These are phyloP conservation scores for Dendrocalamus latiflorus DNA, from an alignment of 202 grass and related monocot species.

Conservation along the genomic window DNA sequence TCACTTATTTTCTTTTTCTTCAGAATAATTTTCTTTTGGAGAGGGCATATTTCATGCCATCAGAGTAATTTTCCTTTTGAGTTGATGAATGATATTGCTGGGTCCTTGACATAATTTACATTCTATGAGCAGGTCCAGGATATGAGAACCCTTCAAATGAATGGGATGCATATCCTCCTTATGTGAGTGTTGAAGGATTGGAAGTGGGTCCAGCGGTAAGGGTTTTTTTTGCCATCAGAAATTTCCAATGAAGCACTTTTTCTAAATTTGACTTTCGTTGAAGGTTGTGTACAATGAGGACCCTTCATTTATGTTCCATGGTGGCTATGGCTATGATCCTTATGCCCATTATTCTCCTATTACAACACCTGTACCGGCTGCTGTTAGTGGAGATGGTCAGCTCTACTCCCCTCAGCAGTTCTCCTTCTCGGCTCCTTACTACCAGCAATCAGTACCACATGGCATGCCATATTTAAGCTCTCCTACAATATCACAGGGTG, in stretches of 20 bases:
- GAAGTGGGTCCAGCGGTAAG: slow-evolving; percentile 69
- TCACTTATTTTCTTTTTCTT: neutral
- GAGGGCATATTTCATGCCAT: no score
- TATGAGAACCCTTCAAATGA: no score
- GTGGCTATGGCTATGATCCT: slow-evolving; percentile 89
- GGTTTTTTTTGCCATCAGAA: neutral
- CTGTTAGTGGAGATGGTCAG: slow-evolving; percentile 78
- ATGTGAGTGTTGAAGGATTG: slow-evolving; percentile 63
- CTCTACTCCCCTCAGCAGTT: no score
- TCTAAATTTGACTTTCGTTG: slow-evolving; percentile 23
- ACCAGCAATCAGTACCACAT: no score
- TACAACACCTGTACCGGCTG: slow-evolving; percentile 57
- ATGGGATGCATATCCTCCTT: no score
- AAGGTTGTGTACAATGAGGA: slow-evolving; percentile 92
- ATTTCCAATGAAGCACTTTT: neutral
- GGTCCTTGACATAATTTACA: no score
- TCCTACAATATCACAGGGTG: no score
- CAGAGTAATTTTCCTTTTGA: no score
- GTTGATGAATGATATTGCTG: no score
- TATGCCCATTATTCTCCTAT: slow-evolving; percentile 94
- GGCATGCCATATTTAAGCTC: no score
- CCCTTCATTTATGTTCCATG: slow-evolving; percentile 77
- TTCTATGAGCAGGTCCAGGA: no score
- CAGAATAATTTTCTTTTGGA: slow-evolving; percentile 5
- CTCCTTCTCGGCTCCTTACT: no score